phyloP scores from a whole-genome alignment of 2,329 filamentous ascomycete species.

The Emergomyces pasteurianus region DNA sequence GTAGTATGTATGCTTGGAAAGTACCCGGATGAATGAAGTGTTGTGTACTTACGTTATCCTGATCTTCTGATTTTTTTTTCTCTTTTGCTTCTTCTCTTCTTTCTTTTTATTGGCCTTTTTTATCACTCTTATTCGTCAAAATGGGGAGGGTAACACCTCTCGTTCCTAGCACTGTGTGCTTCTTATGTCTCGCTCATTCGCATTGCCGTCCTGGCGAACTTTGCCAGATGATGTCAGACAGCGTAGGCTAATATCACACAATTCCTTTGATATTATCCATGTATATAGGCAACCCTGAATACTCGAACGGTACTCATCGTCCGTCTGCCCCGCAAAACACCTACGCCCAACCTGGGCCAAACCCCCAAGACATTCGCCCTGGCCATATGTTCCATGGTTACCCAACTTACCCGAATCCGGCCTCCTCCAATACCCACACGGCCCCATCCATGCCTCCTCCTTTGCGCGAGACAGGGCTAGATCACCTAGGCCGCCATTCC shows the following conservation, averaged over 20 bases:
- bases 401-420: conserved; percentile 46
- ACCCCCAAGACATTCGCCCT: conserved; percentile 57
- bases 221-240: conserved; percentile 12
- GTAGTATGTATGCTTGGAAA: neutral
- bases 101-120: no score
- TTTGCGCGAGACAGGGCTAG: conserved; percentile 45
- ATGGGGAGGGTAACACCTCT: neutral
- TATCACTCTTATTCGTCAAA: neutral
- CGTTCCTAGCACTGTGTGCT: neutral
- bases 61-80: conserved; percentile 11
- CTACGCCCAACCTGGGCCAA: conserved; percentile 36
- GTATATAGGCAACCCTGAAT: conserved; percentile 30
- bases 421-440: conserved; percentile 24
- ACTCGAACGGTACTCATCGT: conserved; percentile 43
- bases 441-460: conserved; percentile 52
- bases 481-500: conserved; percentile 23
- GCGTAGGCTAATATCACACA: conserved; percentile 32
- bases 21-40: neutral
- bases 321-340: conserved; percentile 48
- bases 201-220: conserved; percentile 5
- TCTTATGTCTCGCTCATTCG: conserved; percentile 9
- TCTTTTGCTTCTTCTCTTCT: no score
- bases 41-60: conserved; percentile 8
- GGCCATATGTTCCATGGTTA: conserved; percentile 65
- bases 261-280: conserved; percentile 12